A percentile compares a stretch with the other conserved stretches of the same genome.
These are phyloP conservation scores for Dendrobium huoshanense DNA, from an alignment of 106 monocot species.

Conservation along the genomic window DNA sequence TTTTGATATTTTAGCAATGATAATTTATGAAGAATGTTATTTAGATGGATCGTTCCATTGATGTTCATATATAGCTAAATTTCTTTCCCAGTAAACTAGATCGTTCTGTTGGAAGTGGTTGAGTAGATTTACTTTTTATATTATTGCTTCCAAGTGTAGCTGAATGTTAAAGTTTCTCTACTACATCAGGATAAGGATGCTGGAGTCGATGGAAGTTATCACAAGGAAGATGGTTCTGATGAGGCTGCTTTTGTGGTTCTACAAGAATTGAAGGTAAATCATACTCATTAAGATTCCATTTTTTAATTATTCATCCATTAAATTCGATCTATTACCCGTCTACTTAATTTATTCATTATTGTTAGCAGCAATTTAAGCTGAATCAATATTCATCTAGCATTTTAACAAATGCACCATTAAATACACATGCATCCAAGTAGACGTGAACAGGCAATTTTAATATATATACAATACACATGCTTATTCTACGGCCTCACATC, in stretches of 20 bases:
- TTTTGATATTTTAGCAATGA: background rate
- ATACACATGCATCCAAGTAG: too few species aligned
- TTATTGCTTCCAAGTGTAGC: background rate
- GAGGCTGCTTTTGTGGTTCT: conserved; percentile 40
- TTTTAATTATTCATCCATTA: conserved; percentile 1
- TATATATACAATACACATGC: too few species aligned
- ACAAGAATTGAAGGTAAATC: conserved; percentile 43
- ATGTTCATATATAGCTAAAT: background rate
- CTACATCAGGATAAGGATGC: conserved; percentile 58
- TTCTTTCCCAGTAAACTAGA: background rate
- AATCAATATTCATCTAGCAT: background rate
- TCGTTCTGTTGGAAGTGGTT: background rate
- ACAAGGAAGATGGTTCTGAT: conserved; percentile 23
- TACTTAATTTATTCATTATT: background rate
- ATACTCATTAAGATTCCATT: background rate
- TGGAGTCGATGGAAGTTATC: conserved; percentile 12
- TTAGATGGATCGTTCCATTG: background rate
- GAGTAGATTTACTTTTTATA: background rate
- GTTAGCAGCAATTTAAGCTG: background rate
- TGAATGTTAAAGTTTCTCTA: conserved; percentile 5
- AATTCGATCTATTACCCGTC: background rate
- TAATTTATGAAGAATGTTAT: background rate
- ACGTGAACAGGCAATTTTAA: too few species aligned
- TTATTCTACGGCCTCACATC: too few species aligned
- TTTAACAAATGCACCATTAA: background rate